phyloP scores from a whole-genome alignment of 2,329 filamentous ascomycete genomes.

The Zymoseptoria ardabiliae region DNA sequence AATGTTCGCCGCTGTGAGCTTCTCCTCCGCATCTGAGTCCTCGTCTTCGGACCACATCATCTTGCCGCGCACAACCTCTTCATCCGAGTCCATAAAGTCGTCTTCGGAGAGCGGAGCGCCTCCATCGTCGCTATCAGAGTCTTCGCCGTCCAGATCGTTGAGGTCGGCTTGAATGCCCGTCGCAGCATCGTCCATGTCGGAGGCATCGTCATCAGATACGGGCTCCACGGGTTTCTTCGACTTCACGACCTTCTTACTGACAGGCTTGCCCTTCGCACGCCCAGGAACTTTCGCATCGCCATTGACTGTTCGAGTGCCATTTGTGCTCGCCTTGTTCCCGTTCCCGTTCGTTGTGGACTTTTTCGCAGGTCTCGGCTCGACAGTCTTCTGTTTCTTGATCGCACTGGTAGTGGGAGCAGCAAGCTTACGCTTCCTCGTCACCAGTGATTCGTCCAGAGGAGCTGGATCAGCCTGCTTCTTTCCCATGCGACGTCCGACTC shows the following conservation, averaged over 20 bases:
- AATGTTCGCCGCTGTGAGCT: conserved; percentile 91
- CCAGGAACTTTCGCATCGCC: conserved; percentile 13
- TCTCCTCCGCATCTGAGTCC: conserved; percentile 79
- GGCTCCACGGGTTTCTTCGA: conserved; percentile 24
- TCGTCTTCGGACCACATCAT: conserved; percentile 97
- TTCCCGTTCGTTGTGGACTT: conserved; percentile 33
- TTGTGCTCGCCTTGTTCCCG: conserved; percentile 6
- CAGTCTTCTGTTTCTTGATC: conserved; percentile 59
- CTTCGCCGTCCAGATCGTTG: conserved; percentile 26
- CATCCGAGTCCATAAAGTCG: conserved; percentile 59
- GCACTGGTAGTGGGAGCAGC: conserved; percentile 49
- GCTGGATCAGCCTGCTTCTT: conserved; percentile 85
- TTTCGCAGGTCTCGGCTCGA: conserved; percentile 37
- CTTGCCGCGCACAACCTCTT: conserved; percentile 41
- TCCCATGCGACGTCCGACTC: conserved; percentile 17
- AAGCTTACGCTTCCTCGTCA: conserved; percentile 80
- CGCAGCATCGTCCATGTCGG: conserved; percentile 42
- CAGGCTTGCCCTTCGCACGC: conserved; percentile 27
- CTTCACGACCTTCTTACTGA: conserved; percentile 26
- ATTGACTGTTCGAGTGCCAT: conserved; percentile 22
- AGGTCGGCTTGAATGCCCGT: conserved; percentile 31
- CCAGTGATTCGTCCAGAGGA: conserved; percentile 66
- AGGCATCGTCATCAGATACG: conserved; percentile 23
- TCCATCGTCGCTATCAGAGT: conserved; percentile 21
- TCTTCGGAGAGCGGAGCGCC: conserved; percentile 32